Percentiles rank a stretch among this genome's conserved stretches.
Conservation (phyloP, 2,329 filamentous ascomycete species). For the Exophiala spinifera region DNA sequence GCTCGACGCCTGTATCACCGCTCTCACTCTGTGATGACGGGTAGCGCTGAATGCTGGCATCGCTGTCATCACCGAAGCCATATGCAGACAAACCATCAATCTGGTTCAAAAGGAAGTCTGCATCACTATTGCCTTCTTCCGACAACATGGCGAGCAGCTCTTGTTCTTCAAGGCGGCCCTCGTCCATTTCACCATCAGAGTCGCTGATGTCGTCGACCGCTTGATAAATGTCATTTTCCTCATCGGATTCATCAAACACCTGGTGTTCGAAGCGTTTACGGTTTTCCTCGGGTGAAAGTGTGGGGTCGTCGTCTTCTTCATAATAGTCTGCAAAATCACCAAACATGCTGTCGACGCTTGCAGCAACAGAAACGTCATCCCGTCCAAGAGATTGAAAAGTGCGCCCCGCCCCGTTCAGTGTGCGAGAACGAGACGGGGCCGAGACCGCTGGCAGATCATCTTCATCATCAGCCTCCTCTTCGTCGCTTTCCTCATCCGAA, state of each 20-base stretch:
- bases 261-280: conserved; percentile 24
- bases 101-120: conserved; percentile 28
- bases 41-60: conserved; percentile 33
- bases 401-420: conserved; percentile 41
- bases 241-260: conserved; percentile 30
- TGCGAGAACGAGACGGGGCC: conserved; percentile 43
- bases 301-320: conserved; percentile 22
- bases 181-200: conserved; percentile 74
- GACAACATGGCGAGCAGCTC: conserved; percentile 27
- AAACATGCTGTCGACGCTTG: conserved; percentile 24
- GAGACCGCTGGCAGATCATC: conserved; percentile 41
- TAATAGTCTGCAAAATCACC: conserved; percentile 18
- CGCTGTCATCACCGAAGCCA: conserved; percentile 31
- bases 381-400: conserved; percentile 25
- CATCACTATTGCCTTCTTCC: conserved; percentile 35
- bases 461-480: conserved; percentile 41
- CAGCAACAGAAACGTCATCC: conserved; percentile 19
- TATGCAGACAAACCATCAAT: conserved; percentile 31
- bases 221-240: conserved; percentile 54
- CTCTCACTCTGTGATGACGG: conserved; percentile 31
- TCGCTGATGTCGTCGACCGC: conserved; percentile 77
- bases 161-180: conserved; percentile 56
- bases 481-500: conserved; percentile 30
- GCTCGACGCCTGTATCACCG: conserved; percentile 39
- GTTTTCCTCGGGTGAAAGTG: conserved; percentile 22